phyloP scores from a whole-genome alignment of 2,329 filamentous ascomycete genomes.

The Ustulina deusta region DNA sequence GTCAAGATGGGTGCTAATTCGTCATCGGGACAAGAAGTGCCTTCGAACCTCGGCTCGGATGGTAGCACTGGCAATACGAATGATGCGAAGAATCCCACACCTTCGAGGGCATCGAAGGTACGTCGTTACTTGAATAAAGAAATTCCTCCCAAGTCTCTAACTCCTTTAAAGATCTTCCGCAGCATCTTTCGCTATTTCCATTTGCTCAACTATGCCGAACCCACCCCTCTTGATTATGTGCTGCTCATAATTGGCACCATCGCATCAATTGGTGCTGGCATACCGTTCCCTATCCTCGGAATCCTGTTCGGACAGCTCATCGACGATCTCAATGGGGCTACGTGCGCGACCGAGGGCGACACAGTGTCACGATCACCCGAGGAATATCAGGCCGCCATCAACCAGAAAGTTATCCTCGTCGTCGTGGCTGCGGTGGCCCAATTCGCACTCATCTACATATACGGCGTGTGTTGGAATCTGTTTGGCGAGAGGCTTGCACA shows the following conservation, averaged over 20 bases:
- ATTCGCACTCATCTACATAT: constrained; percentile 67
- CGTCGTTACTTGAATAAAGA: constrained; percentile 6
- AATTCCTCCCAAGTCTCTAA: constrained; percentile 20
- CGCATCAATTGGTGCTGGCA: constrained; percentile 67
- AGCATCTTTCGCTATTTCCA: constrained; percentile 57
- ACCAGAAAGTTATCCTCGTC: constrained; percentile 67
- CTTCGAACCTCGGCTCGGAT: constrained; percentile 28
- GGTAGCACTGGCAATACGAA: constrained; percentile 23
- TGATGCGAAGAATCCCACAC: constrained; percentile 10
- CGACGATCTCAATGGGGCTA: constrained; percentile 69
- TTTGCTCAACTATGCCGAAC: constrained; percentile 60
- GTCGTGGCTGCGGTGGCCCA: constrained; percentile 70
- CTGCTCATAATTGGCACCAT: constrained; percentile 56
- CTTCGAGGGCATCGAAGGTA: constrained; percentile 35
- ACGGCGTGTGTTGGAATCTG: constrained; percentile 69
- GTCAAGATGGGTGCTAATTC: constrained; percentile 38
- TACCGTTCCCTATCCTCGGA: constrained; percentile 72
- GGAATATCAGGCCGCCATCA: constrained; percentile 56
- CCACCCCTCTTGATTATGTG: constrained; percentile 57
- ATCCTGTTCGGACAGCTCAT: constrained; percentile 74
- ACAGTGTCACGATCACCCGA: constrained; percentile 40
- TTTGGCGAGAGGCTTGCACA: constrained; percentile 68
- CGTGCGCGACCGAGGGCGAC: constrained; percentile 56
- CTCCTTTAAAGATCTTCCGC: constrained; percentile 23
- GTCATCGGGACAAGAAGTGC: constrained; percentile 30